phyloP scores from a whole-genome alignment of 345 rosid species.

The Theobroma cacao region DNA sequence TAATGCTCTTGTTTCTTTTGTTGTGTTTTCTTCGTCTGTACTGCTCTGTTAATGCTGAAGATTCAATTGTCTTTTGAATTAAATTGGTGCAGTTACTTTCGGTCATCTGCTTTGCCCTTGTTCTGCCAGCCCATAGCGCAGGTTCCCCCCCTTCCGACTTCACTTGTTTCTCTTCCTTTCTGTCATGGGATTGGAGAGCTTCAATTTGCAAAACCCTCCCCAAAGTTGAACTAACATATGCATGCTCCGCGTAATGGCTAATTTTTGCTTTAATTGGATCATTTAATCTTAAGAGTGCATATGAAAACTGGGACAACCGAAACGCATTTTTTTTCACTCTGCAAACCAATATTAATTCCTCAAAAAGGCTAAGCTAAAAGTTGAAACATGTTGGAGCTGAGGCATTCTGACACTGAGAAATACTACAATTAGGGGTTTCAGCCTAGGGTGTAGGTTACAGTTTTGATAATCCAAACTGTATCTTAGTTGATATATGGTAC shows the following conservation, averaged over 20 bases:
- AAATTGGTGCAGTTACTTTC: constrained; percentile 27
- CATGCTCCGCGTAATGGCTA: neutral
- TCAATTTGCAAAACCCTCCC: neutral
- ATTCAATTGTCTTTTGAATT: constrained; percentile 21
- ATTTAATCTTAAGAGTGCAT: neutral
- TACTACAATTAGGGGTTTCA: constrained; percentile 9
- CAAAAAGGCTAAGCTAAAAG: neutral
- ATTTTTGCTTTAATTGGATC: neutral
- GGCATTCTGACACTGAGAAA: constrained; percentile 16
- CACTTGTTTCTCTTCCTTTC: neutral
- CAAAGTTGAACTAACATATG: neutral
- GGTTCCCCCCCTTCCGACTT: neutral
- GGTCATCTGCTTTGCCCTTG: constrained; percentile 13
- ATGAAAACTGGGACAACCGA: neutral
- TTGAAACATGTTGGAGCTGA: constrained; percentile 18
- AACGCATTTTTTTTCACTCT: neutral
- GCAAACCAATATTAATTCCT: neutral
- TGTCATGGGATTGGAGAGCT: constrained; percentile 2
- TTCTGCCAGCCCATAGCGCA: neutral
- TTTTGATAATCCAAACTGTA: constrained; percentile 11
- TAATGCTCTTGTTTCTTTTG: constrained; percentile 60
- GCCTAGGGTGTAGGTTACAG: neutral
- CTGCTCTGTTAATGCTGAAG: constrained; percentile 20
- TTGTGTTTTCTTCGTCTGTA: constrained; percentile 26
- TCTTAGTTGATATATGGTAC: neutral